These are phyloP conservation scores for Echites panduratus DNA, from an alignment of 257 asterid species.

Conservation along the genomic window DNA sequence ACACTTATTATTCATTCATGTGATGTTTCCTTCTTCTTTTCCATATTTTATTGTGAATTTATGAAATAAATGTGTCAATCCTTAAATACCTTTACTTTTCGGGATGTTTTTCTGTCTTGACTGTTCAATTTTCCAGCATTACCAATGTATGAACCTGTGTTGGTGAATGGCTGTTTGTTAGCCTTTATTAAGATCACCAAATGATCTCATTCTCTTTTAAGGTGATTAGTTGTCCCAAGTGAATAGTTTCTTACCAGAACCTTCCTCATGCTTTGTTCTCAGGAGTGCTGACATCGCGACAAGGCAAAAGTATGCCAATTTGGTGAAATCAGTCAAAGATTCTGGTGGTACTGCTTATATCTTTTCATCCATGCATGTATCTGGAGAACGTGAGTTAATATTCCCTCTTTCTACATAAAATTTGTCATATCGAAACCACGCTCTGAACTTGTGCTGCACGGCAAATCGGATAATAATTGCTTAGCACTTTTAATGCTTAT, in stretches of 20 bases:
- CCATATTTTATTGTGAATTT: background rate
- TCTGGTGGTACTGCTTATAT: constrained; percentile 76
- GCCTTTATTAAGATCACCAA: background rate
- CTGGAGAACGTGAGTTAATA: constrained; percentile 88
- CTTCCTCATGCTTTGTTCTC: constrained; percentile 7
- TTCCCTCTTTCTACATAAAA: background rate
- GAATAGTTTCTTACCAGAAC: background rate
- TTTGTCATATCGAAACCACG: background rate
- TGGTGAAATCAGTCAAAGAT: constrained; percentile 77
- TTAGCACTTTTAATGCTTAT: background rate
- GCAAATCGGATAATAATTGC: background rate
- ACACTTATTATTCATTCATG: background rate
- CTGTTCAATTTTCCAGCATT: background rate
- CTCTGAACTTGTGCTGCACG: background rate
- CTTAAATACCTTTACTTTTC: background rate
- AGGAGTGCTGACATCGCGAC: constrained; percentile 77
- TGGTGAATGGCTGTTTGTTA: background rate
- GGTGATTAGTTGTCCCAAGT: background rate
- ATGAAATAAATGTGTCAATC: background rate
- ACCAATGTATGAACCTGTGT: background rate
- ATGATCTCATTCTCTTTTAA: background rate
- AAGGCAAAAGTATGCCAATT: constrained; percentile 58
- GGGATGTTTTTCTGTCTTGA: background rate
- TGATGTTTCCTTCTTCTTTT: background rate
- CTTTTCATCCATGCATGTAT: constrained; percentile 95